Percentiles rank a stretch among this genome's conserved stretches.
phyloP scores from a whole-genome alignment of 495 filamentous ascomycete genomes.

The Friedmanniomyces simplex region DNA sequence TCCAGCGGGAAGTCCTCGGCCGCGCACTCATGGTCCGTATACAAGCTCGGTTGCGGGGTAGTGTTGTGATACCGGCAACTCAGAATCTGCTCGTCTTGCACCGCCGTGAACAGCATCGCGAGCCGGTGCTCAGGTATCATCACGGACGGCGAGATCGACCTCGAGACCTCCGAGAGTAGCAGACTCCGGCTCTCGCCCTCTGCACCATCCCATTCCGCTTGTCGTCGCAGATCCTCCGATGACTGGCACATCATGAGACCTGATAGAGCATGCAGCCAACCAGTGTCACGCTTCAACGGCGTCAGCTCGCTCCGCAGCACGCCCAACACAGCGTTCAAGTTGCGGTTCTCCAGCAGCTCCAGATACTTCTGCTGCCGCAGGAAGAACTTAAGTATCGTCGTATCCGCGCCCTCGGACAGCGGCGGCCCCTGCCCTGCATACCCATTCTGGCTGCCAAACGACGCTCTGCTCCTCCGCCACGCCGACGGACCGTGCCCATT shows the following conservation, averaged over 20 bases:
- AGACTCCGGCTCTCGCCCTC: constrained; percentile 60
- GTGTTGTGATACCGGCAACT: constrained; percentile 85
- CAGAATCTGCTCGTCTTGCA: constrained; percentile 72
- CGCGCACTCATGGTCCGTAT: constrained; percentile 79
- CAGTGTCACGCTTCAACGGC: constrained; percentile 69
- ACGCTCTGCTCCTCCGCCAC: constrained; percentile 11
- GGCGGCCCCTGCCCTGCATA: constrained; percentile 30
- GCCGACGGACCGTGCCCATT: constrained; percentile 1
- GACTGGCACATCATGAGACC: constrained; percentile 82
- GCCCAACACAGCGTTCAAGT: constrained; percentile 61
- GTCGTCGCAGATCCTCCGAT: constrained; percentile 62
- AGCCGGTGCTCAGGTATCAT: constrained; percentile 96
- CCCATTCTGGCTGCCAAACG: constrained; percentile 30
- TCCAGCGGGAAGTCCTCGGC: constrained; percentile 65
- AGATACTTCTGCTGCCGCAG: constrained; percentile 91
- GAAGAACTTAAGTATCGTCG: constrained; percentile 60
- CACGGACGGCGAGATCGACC: constrained; percentile 86
- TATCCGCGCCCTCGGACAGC: constrained; percentile 47
- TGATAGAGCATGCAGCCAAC: constrained; percentile 69
- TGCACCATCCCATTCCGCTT: constrained; percentile 86
- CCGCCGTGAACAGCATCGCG: constrained; percentile 65
- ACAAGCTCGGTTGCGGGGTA: constrained; percentile 65
- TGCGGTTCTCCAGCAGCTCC: constrained; percentile 69
- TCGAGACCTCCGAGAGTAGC: constrained; percentile 72
- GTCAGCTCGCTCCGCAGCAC: constrained; percentile 83